These are phyloP conservation scores for Ogataea haglerorum DNA, from an alignment of 805 yeast species.

Conservation along the genomic window DNA sequence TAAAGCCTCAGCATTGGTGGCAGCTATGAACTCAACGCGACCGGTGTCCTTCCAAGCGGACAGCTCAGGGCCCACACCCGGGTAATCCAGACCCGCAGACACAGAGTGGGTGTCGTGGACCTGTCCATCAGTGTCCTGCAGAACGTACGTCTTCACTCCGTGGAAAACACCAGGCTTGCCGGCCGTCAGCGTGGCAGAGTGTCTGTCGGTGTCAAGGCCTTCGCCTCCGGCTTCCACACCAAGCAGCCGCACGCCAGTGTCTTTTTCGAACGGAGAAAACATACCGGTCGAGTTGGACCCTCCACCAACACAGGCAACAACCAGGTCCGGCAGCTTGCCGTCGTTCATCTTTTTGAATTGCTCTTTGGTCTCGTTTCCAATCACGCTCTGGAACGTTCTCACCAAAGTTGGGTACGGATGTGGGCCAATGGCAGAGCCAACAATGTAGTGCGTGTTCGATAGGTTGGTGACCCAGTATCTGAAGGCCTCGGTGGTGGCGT, in stretches of 20 bases:
- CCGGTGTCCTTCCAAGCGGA: conserved; percentile 94
- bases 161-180: conserved; percentile 98
- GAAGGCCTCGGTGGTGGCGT: conserved; percentile 97
- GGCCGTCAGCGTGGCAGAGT: conserved; percentile 92
- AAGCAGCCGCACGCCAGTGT: conserved; percentile 67
- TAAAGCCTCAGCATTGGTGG: conserved; percentile 93
- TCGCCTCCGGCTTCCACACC: conserved; percentile 99
- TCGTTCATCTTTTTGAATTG: conserved; percentile 77
- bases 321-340: conserved; percentile 85
- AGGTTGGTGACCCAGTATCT: conserved; percentile 91
- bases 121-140: conserved; percentile 92
- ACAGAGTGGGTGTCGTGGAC: conserved; percentile 97
- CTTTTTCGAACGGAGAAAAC: conserved; percentile 91
- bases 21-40: conserved; percentile 86
- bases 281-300: conserved; percentile 97
- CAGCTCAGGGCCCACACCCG: conserved; percentile 98
- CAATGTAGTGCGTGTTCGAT: conserved; percentile 85
- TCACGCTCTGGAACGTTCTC: conserved; percentile 96
- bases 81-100: conserved; percentile 97
- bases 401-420: conserved; percentile 98
- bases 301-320: conserved; percentile 99
- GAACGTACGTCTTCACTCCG: conserved; percentile 91
- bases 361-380: conserved; percentile 91
- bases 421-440: conserved; percentile 98
- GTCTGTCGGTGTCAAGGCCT: conserved; percentile 83